A percentile compares a stretch with the other conserved stretches of the same genome.
These are phyloP conservation scores for Trametes sp. DNA, from an alignment of 1,284 basidiomycete species.

Conservation along the genomic window DNA sequence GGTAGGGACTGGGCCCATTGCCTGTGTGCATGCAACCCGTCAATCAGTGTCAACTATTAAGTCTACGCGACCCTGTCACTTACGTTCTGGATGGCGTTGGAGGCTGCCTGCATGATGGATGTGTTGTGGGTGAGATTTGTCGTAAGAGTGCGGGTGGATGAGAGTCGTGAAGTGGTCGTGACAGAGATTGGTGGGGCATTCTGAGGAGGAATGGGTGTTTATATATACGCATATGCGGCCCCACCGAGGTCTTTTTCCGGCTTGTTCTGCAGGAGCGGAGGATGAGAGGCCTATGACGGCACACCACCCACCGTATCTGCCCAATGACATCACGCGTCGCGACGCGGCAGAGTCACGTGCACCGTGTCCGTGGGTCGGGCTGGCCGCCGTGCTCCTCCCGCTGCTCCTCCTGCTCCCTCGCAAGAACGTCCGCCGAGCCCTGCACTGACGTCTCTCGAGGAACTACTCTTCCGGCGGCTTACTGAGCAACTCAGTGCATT, in stretches of 20 bases:
- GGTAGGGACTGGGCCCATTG: slow-evolving; percentile 53
- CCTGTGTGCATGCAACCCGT: slow-evolving; percentile 14
- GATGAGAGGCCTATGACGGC: slow-evolving; percentile 28
- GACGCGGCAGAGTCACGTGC: slow-evolving; percentile 25
- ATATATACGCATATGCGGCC: slow-evolving; percentile 2
- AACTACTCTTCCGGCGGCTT: too few relatives aligned
- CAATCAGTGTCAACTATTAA: neutral
- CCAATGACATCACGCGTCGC: slow-evolving; percentile 30
- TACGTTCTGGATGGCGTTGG: slow-evolving; percentile 47
- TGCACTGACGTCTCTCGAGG: neutral
- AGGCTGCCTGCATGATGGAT: slow-evolving; percentile 45
- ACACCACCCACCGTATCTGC: slow-evolving; percentile 7
- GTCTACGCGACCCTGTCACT: slow-evolving; percentile 10
- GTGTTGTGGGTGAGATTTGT: neutral
- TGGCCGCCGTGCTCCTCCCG: neutral
- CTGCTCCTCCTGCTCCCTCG: too few relatives aligned
- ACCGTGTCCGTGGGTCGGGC: neutral
- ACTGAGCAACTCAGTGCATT: too few relatives aligned
- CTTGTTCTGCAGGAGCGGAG: neutral
- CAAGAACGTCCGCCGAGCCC: neutral
- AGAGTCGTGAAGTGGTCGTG: neutral
- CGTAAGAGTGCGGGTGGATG: neutral
- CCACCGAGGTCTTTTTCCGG: neutral
- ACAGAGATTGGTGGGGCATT: slow-evolving; percentile 5
- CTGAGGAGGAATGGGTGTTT: neutral